Evolutionary conservation across 345 rosid species (phyloP), one percentile per base, ranked within the genome.

Genomic region (Erucastrum elatum): DNA sequence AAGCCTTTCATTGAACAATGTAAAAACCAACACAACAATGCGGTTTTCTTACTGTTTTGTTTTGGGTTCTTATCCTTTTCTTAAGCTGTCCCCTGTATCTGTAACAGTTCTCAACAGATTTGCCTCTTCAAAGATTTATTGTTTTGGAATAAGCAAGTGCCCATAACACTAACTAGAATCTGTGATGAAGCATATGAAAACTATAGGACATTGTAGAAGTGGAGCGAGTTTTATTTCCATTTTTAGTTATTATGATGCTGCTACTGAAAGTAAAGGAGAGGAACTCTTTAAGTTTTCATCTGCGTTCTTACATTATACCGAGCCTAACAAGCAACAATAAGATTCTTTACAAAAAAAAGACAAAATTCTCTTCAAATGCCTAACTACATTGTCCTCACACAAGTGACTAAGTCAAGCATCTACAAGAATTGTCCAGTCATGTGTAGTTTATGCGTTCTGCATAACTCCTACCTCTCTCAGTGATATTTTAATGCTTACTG

Each of bases 1-100:
- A 11, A 72, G 80, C 70, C 26, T 80, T 75, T 70, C 75, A 80
- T 64, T 75, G 56, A 80, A 63, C 66, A 68, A 34, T 80, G 67
- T 68, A 72, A 13, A 3, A 67, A 69, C 72, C 62, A 75, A 75
- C 49, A 68, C 69, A 35, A 68, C 65, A 46, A 69, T 41, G 31
- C 16, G 16, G 61, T 51, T 12, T 46, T 59, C 35, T 44, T 2
- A 61, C 70, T 73, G 72, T 72, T 72, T 30, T 51, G 68, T 68
- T 72, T 79, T 49, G 61, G 56, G 26, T 17, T 73, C 11, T 51
- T 30, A 63, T 74, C 53, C 68, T 74, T 67, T 60, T 29, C 2
- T 62, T 6, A 16, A 46, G 11, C 9, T 58, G 46, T 64, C 51
- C 65, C 34, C 5, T 78, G 21, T 10, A 21, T 58, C 68, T 72